Evolutionary conservation across 2,329 filamentous ascomycete genomes (phyloP), one percentile per base, ranked within the genome.

Genomic region (Bertia moriformis): DNA sequence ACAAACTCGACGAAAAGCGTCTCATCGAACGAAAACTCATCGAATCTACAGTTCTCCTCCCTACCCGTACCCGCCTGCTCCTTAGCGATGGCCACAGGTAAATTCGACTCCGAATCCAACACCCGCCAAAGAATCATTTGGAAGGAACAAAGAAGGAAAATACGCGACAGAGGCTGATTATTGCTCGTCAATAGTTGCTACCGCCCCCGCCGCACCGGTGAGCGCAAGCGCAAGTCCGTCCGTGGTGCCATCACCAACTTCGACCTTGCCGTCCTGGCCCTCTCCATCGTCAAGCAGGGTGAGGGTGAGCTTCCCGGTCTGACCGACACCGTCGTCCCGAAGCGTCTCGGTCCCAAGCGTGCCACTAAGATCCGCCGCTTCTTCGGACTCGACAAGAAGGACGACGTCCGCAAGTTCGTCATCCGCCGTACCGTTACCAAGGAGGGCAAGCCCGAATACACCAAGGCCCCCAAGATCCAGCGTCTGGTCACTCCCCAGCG

Each of bases 371-470:
- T 98, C 73, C 86, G 89, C 69, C 83, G 80, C 66, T 98, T 98
- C 83, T 98, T 96, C 75, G 81, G 86, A 73, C 84, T 98, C 78
- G 89, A 82, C 84, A 96, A 96, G 88, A 88, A 96, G 82, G 91
- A 98, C 77, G 91, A 98, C 84, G 89, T 96, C 70, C 89, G 91
- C 76, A 95, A 96, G 76, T 98, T 94, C 73, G 91, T 98, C 68
- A 96, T 98, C 61, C 91, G 91, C 66, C 91, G 91, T 66, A 91
- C 96, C 68, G 80, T 98, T 59, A 79, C 86, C 63, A 93, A 93
- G 83, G 83, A 96, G 77, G 89, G 87, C 71, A 93, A 91, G 73
- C 83, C 85, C 72, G 70, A 88, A 57, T 96, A 96, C 82, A 95
- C 89, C 83, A 98, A 98, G 85, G 91, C 91, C 58, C 91, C 91